Conservation (phyloP, 2,329 filamentous ascomycete species). For the Ceratocystis harringtonii region DNA sequence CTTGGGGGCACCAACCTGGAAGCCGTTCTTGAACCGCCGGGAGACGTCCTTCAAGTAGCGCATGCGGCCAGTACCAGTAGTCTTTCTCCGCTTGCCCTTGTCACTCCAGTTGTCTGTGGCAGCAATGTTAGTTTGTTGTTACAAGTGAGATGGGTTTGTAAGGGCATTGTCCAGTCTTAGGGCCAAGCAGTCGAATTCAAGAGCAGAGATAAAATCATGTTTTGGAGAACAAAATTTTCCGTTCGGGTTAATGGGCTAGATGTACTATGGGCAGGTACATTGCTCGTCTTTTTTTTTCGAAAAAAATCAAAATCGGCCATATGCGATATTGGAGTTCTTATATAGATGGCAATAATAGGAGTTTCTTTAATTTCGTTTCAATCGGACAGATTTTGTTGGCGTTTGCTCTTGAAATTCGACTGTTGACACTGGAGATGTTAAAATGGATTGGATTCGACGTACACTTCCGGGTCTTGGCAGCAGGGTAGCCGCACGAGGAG, state of each 20-base stretch:
- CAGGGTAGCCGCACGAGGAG: conserved; percentile 85
- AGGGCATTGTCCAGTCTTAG: neutral
- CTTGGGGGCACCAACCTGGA: conserved; percentile 82
- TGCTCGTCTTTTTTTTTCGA: neutral
- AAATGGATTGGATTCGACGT: conserved; percentile 35
- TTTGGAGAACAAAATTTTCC: neutral
- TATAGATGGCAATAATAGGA: neutral
- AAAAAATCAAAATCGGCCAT: neutral
- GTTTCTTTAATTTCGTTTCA: conserved; percentile 1
- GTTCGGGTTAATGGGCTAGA: neutral
- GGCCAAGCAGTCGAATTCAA: conserved; percentile 4
- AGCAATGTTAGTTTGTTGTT: conserved; percentile 7
- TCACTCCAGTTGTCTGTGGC: conserved; percentile 92
- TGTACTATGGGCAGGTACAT: neutral
- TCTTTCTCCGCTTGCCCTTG: conserved; percentile 99
- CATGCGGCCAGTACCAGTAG: conserved; percentile 91
- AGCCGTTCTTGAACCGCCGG: conserved; percentile 94
- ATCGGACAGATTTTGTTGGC: neutral
- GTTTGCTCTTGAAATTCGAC: conserved; percentile 7
- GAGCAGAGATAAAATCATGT: neutral
- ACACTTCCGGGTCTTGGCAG: conserved; percentile 98
- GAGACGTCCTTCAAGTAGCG: conserved; percentile 84
- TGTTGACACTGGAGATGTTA: neutral
- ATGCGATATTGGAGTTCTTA: neutral
- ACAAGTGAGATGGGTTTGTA: neutral